A percentile compares a stretch with the other conserved stretches of the same genome.
phyloP scores from a whole-genome alignment of 768 basidiomycete species.

The Amanita phalloides region DNA sequence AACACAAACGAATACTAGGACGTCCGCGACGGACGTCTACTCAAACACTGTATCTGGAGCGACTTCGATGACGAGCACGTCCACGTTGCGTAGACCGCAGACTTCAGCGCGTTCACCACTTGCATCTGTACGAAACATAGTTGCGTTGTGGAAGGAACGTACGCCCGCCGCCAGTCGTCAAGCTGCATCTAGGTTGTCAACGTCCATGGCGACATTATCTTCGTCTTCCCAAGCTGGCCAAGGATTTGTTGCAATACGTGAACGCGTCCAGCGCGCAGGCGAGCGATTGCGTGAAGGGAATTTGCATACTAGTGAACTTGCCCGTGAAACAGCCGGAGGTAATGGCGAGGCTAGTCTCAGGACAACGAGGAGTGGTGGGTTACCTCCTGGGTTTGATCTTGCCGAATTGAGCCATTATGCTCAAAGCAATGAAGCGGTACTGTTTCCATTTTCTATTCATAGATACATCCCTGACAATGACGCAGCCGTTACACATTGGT shows the following conservation, averaged over 20 bases:
- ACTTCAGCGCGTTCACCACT: constrained; percentile 62
- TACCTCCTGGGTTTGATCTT: constrained; percentile 34
- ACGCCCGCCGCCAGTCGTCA: constrained; percentile 38
- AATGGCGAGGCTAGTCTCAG: constrained; percentile 19
- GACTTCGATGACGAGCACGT: constrained; percentile 28
- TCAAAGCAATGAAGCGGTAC: constrained; percentile 37
- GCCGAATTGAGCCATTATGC: constrained; percentile 36
- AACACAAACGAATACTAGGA: constrained; percentile 20
- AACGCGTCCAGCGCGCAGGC: constrained; percentile 28
- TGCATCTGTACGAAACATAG: constrained; percentile 67
- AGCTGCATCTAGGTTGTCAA: constrained; percentile 22
- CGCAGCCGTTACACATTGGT: constrained; percentile 80
- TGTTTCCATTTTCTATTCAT: constrained; percentile 12
- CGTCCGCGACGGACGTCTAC: constrained; percentile 17
- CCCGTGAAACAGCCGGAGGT: constrained; percentile 7
- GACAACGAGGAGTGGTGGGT: constrained; percentile 19
- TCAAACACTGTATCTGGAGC: constrained; percentile 19
- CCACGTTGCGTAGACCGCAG: constrained; percentile 52
- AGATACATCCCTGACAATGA: constrained; percentile 8
- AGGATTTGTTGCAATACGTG: constrained; percentile 42
- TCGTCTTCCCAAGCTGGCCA: constrained; percentile 29
- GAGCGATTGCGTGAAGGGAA: constrained; percentile 22
- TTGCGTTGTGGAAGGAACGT: constrained; percentile 73
- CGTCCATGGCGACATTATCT: constrained; percentile 26
- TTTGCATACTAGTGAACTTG: constrained; percentile 13